Evolutionary conservation across 1,284 basidiomycete genomes (phyloP).

Genomic region (Bjerkandera adusta): DNA sequence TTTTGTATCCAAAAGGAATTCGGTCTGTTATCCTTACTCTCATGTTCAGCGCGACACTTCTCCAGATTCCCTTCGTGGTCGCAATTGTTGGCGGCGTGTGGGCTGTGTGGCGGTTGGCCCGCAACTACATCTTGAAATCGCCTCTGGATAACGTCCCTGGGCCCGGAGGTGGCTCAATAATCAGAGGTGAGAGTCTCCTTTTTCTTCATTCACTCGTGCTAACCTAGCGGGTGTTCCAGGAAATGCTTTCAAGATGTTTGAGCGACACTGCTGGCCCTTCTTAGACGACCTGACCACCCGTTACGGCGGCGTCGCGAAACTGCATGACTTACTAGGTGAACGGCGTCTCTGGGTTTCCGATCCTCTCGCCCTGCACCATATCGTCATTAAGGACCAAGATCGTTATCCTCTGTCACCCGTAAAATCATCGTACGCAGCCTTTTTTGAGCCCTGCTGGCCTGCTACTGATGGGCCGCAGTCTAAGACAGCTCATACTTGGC

Average conservation of each 20-base stretch:
- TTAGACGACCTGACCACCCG: conserved; percentile 4
- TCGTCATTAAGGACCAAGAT: conserved; percentile 10
- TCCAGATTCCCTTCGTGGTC: too few relatives aligned
- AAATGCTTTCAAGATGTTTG: neutral
- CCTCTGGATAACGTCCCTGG: conserved; percentile 8
- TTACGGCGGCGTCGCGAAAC: conserved; percentile 4
- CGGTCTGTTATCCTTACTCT: too few relatives aligned
- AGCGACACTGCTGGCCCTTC: conserved; percentile 4
- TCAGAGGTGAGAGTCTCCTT: too few relatives aligned
- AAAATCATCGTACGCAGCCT: too few relatives aligned
- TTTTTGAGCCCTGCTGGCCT: too few relatives aligned
- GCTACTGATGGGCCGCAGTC: too few relatives aligned
- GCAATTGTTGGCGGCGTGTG: too few relatives aligned
- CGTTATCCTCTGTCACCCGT: neutral
- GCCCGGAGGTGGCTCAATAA: neutral
- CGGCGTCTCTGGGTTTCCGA: conserved; percentile 7
- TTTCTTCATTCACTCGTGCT: neutral
- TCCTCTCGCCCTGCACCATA: conserved; percentile 7
- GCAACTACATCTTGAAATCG: too few relatives aligned
- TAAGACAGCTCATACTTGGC: too few relatives aligned
- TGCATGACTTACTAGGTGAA: conserved; percentile 1
- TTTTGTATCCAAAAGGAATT: too few relatives aligned
- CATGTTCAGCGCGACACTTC: too few relatives aligned
- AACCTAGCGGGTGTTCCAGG: neutral
- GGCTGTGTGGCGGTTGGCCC: too few relatives aligned